Percentiles rank a stretch among this genome's conserved stretches.
Evolutionary conservation across 2,329 filamentous ascomycete genomes (phyloP).

Genomic region (Xylariaceae sp.): DNA sequence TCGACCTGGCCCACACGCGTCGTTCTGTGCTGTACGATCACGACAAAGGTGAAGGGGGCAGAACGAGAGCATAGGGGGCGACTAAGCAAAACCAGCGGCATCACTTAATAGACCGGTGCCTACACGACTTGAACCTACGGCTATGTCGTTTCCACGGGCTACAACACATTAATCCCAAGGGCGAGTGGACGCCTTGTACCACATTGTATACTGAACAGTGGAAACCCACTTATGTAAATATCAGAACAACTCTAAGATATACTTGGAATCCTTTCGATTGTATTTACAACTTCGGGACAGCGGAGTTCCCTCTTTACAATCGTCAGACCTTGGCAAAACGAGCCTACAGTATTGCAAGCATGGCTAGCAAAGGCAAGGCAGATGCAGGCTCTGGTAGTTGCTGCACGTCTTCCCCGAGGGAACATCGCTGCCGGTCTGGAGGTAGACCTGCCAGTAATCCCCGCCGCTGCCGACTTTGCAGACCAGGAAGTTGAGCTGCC

Average conservation of each 20-base stretch:
- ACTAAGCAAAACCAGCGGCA: no score
- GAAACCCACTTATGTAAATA: constrained; percentile 8
- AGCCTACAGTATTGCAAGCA: not conserved
- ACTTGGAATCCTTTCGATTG: no score
- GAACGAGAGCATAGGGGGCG: not conserved
- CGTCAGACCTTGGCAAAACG: not conserved
- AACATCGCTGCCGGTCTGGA: constrained; percentile 47
- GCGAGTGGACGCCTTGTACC: not conserved
- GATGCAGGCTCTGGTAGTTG: constrained; percentile 50
- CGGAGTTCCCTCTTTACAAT: no score
- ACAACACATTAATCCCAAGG: not conserved
- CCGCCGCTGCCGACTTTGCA: constrained; percentile 37
- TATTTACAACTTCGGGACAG: no score
- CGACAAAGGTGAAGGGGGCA: not conserved
- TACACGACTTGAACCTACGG: no score
- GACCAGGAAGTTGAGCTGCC: constrained; percentile 46
- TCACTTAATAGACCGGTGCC: no score
- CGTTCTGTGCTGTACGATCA: constrained; percentile 7
- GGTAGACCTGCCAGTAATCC: constrained; percentile 45
- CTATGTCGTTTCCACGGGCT: no score
- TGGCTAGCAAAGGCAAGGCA: constrained; percentile 44
- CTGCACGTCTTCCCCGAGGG: constrained; percentile 46
- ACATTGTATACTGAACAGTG: constrained; percentile 6
- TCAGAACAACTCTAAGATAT: no score
- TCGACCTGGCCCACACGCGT: no score